These are phyloP conservation scores for Acacia concinna DNA, from an alignment of 331 rosid genomes.

Conservation along the genomic window DNA sequence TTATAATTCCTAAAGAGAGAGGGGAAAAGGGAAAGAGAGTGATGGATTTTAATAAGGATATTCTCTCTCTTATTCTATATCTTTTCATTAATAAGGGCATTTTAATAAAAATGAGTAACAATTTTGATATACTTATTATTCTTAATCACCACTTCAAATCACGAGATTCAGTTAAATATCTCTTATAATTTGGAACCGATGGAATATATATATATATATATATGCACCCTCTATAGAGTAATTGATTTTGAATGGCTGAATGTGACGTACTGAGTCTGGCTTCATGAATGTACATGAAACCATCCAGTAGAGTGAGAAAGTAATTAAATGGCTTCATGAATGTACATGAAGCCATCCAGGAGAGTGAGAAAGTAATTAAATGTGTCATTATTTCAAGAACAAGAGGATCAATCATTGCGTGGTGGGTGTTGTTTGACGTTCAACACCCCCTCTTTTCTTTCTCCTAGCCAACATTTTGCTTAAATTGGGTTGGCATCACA, in stretches of 20 bases:
- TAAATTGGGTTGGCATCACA: constrained; percentile 24
- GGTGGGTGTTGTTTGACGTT: constrained; percentile 40
- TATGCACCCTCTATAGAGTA: too few relatives aligned
- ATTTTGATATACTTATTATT: too few relatives aligned
- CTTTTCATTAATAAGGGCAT: too few relatives aligned
- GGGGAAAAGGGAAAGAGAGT: too few relatives aligned
- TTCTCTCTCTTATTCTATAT: too few relatives aligned
- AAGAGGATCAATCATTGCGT: constrained; percentile 10
- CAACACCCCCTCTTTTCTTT: constrained; percentile 25
- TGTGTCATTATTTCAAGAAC: constrained; percentile 17
- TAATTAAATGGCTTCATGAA: neutral
- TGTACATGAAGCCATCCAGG: neutral
- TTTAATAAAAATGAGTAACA: too few relatives aligned
- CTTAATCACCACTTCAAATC: too few relatives aligned
- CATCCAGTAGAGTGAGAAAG: neutral
- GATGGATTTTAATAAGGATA: too few relatives aligned
- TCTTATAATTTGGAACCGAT: too few relatives aligned
- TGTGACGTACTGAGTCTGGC: constrained; percentile 24
- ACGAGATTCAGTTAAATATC: too few relatives aligned
- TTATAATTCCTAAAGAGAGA: too few relatives aligned
- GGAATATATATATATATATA: too few relatives aligned
- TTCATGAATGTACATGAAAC: neutral
- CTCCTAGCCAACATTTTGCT: constrained; percentile 27
- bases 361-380: constrained; percentile 15
- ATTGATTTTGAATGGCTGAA: neutral